These are phyloP conservation scores for Aspergillus haitiensis DNA, from an alignment of 495 filamentous ascomycete genomes.

Conservation along the genomic window DNA sequence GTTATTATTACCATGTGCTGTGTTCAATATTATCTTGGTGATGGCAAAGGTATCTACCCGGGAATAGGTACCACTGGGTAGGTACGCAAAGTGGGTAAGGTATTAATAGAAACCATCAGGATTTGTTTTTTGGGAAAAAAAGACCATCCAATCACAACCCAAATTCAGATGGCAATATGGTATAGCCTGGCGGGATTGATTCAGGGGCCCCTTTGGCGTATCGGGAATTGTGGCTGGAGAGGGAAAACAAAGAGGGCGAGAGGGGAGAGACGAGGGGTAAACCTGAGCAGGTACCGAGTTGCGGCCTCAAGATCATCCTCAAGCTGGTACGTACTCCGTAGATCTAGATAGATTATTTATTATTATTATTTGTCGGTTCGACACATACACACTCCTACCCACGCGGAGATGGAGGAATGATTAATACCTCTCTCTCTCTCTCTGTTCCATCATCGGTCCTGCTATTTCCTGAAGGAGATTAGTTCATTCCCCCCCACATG, in stretches of 20 bases:
- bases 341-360: no score
- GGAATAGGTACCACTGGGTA: no score
- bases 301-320: background rate
- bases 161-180: background rate
- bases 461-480: background rate
- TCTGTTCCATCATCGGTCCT: no score
- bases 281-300: no score
- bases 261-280: background rate
- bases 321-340: no score
- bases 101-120: slow-evolving; percentile 4
- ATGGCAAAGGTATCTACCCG: background rate
- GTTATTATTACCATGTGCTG: background rate
- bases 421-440: no score
- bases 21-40: background rate
- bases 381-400: no score
- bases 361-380: background rate
- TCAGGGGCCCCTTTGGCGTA: background rate
- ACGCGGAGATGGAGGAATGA: background rate
- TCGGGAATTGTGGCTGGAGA: slow-evolving; percentile 1
- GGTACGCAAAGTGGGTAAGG: background rate
- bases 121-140: background rate
- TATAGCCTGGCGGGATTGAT: background rate
- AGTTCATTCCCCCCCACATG: background rate
- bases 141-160: no score
- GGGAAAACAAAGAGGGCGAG: background rate